Evolutionary conservation across 176 grass and related monocot species (phyloP), one percentile per base, ranked within the genome.

Genomic region (Cenchrus americanus): DNA sequence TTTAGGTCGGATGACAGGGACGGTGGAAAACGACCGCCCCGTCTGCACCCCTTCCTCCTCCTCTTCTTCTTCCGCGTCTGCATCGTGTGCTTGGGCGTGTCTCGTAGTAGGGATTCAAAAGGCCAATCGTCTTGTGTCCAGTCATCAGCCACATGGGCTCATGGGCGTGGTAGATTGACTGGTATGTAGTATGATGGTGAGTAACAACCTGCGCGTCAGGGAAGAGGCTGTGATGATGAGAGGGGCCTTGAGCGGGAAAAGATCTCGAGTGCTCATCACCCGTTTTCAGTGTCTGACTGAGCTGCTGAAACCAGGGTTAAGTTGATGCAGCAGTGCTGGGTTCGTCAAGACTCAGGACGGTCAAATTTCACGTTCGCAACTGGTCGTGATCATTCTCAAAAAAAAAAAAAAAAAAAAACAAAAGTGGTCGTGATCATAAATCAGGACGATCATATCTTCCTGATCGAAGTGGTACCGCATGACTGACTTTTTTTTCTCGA

Each of bases 11-110:
- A 62, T 37, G 69, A 73, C 34, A 49, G 57, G 52, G 2, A 52
- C 8, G 55, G 10, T 64, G 58, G 70, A 83, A 51, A 83, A 75
- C 70, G 71, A 83, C 43, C 22, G 21, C 12, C 7, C 10, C 30
- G 18, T 21, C 54, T 57, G 21, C 18, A 21, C n/a, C 22, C 23
- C 1, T 22, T 7, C 30, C 22, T 59, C 1, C 10, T 7, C 30
- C 10, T 59, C 32, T 15, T 21, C 6, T 13, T 54, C 15, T 5
- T 18, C 18, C 12, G 22, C 27, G 2, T 23, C 37, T 42, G 19
- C 11, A 42, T 42, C 53, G 11, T 22, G n/a, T 10, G 7, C 7
- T 10, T 4, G 46, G 5, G 32, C 0, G 2, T 22, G 55, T n/a
- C 54, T 58, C 54, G 19, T 9, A n/a, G 19, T 58, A 58, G 55